Percentiles rank a stretch among this genome's conserved stretches.
phyloP scores from a whole-genome alignment of 208 protist species.

The Endotrypanum monterogeii region DNA sequence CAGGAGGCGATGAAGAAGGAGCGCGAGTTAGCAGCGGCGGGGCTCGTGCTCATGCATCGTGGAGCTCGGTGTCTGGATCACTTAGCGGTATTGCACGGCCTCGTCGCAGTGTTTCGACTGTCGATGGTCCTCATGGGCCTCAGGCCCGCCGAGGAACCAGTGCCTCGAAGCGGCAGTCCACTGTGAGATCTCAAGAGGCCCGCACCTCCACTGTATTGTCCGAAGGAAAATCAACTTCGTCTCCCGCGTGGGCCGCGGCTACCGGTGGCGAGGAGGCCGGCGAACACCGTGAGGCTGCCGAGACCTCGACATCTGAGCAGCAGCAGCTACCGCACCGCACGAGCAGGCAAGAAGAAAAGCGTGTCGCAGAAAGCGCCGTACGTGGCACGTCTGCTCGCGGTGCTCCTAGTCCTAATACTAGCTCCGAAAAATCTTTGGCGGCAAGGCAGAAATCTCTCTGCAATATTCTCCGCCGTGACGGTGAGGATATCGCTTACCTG shows the following conservation, averaged over 20 bases:
- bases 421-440: neutral
- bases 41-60: neutral
- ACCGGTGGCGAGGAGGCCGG: slow-evolving; percentile 31
- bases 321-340: slow-evolving; percentile 13
- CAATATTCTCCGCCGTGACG: slow-evolving; percentile 65
- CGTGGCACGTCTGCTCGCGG: slow-evolving; percentile 17
- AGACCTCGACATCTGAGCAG: neutral
- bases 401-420: neutral
- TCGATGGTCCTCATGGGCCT: slow-evolving; percentile 9
- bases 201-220: neutral
- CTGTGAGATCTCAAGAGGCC: neutral
- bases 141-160: neutral
- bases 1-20: neutral
- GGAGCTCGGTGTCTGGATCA: slow-evolving; percentile 7
- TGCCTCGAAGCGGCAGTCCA: neutral
- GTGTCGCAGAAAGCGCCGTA: slow-evolving; percentile 15
- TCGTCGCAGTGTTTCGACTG: neutral
- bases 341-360: slow-evolving; percentile 27
- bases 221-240: neutral
- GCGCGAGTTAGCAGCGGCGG: neutral
- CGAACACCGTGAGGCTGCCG: slow-evolving; percentile 19
- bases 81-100: neutral
- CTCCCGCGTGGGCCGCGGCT: neutral
- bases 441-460: slow-evolving; percentile 21
- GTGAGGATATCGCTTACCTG: slow-evolving; percentile 78